Percentiles rank a stretch among this genome's conserved stretches.
Conservation (phyloP, 116 monocot genomes). For the Zostera marina region DNA sequence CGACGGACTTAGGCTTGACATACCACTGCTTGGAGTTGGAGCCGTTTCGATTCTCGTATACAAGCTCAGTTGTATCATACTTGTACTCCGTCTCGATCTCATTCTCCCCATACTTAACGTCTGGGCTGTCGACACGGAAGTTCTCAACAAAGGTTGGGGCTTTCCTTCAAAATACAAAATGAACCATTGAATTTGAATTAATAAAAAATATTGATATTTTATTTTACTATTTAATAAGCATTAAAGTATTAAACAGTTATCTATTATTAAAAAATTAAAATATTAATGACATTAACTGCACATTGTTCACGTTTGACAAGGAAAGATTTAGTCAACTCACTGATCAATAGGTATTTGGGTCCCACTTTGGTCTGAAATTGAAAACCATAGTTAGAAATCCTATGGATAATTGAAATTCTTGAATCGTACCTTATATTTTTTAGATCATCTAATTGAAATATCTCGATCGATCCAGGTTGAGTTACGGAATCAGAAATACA, state of each 20-base stretch:
- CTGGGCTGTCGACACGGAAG: constrained; percentile 78
- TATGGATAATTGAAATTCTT: too few species aligned
- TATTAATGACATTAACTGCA: too few species aligned
- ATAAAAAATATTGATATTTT: not conserved
- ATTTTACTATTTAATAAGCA: not conserved
- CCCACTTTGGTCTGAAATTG: too few species aligned
- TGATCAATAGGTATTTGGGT: too few species aligned
- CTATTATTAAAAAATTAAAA: too few species aligned
- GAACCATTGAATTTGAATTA: not conserved
- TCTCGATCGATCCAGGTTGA: too few species aligned
- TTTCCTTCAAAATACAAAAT: not conserved
- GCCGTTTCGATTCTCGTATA: constrained; percentile 48
- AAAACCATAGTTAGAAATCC: too few species aligned
- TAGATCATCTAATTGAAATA: too few species aligned
- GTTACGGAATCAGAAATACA: not conserved
- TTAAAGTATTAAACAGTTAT: too few species aligned
- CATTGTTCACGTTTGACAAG: too few species aligned
- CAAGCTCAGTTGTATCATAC: constrained; percentile 80
- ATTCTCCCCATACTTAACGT: constrained; percentile 48
- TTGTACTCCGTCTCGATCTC: constrained; percentile 66
- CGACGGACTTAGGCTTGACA: constrained; percentile 52
- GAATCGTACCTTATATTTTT: too few species aligned
- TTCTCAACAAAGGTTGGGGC: constrained; percentile 60
- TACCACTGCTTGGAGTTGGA: constrained; percentile 36
- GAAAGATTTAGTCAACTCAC: too few species aligned